A percentile compares a stretch with the other conserved stretches of the same genome.
phyloP scores from a whole-genome alignment of 1,284 basidiomycete species.

The Agroathelia rolfsii region DNA sequence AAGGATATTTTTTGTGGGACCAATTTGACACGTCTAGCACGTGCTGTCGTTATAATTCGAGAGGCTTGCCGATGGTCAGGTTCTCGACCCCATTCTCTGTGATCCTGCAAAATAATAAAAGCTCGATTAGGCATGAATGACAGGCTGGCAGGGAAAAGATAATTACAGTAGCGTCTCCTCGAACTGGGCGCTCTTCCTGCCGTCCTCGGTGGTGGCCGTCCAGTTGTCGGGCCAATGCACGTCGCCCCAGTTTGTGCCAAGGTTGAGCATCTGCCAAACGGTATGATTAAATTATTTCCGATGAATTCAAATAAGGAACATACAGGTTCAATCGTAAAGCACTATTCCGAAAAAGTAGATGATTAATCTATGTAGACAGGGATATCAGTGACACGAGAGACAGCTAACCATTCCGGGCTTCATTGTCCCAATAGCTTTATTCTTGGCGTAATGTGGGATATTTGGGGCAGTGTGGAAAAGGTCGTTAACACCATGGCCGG shows the following conservation, averaged over 20 bases:
- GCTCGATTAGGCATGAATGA: constrained; percentile 11
- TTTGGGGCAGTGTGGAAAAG: constrained; percentile 72
- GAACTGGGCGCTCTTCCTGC: constrained; percentile 86
- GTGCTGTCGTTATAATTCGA: constrained; percentile 24
- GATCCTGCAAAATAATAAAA: constrained; percentile 43
- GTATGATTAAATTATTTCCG: too few species aligned
- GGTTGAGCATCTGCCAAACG: constrained; percentile 75
- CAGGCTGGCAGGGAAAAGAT: constrained; percentile 3
- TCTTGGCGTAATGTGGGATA: constrained; percentile 81
- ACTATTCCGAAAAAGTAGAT: constrained; percentile 6
- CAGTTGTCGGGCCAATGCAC: constrained; percentile 86
- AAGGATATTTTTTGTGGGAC: too few species aligned
- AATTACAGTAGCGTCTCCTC: constrained; percentile 87
- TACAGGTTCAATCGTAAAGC: constrained; percentile 43
- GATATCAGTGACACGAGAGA: too few species aligned
- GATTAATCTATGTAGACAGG: constrained; percentile 50
- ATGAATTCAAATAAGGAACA: too few species aligned
- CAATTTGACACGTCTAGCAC: constrained; percentile 8
- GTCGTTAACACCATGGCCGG: constrained; percentile 85
- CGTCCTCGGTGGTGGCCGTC: constrained; percentile 90
- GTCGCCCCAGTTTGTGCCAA: constrained; percentile 64
- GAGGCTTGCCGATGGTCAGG: constrained; percentile 57
- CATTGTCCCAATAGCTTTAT: constrained; percentile 77
- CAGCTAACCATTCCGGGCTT: constrained; percentile 67
- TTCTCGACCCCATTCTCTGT: constrained; percentile 89